These are phyloP conservation scores for Agrocybe pediades DNA, from an alignment of 768 basidiomycete genomes.

Conservation along the genomic window DNA sequence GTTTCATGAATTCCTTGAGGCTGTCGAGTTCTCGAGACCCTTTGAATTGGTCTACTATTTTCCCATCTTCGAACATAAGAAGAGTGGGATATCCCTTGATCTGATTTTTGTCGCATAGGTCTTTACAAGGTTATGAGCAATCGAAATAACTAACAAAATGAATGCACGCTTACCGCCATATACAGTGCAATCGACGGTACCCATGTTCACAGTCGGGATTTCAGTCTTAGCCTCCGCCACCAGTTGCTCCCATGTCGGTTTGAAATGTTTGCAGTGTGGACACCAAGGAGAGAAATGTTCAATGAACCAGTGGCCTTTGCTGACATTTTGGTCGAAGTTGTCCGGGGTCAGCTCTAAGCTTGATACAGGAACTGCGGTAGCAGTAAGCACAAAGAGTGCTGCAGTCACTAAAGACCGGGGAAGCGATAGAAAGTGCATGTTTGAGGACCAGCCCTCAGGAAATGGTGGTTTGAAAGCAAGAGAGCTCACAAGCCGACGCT, in stretches of 20 bases:
- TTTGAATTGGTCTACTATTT: slow-evolving; percentile 56
- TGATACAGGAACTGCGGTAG: slow-evolving; percentile 32
- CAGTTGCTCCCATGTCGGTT: slow-evolving; percentile 80
- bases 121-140: slow-evolving; percentile 37
- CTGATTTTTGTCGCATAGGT: slow-evolving; percentile 74
- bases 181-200: slow-evolving; percentile 43
- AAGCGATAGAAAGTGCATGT: slow-evolving; percentile 16
- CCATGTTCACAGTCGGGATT: slow-evolving; percentile 58
- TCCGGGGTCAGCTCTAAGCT: slow-evolving; percentile 53
- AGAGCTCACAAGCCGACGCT: no score
- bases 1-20: slow-evolving; percentile 56
- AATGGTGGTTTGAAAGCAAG: not conserved
- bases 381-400: slow-evolving; percentile 28
- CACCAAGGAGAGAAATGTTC: slow-evolving; percentile 92
- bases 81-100: slow-evolving; percentile 78
- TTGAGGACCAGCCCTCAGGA: slow-evolving; percentile 14
- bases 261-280: slow-evolving; percentile 75
- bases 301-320: slow-evolving; percentile 74
- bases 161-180: slow-evolving; percentile 23
- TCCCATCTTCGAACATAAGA: slow-evolving; percentile 70
- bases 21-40: slow-evolving; percentile 54
- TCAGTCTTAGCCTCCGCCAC: slow-evolving; percentile 51
- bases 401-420: slow-evolving; percentile 29
- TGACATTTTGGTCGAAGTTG: slow-evolving; percentile 54
- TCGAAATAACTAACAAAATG: not conserved